Base-by-base conservation (phyloP, 768 basidiomycete species). In the Termitomyces eurrhizus region DNA sequence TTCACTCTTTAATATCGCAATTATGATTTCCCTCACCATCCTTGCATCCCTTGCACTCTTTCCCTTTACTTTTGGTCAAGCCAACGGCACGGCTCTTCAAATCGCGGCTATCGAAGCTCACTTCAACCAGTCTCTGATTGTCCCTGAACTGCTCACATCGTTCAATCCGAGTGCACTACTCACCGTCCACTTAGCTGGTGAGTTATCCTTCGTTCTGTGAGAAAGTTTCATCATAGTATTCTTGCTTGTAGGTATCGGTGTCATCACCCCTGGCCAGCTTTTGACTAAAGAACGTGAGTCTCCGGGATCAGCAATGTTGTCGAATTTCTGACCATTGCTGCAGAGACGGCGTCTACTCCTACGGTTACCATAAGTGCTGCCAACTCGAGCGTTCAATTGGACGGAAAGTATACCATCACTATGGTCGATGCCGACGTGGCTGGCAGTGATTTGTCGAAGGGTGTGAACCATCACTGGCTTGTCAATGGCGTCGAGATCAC, bases 401-500 rank as follows among this genome's bases (percentile, higher is more conserved):
- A 70, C 41, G 82, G 80, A 13, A 80, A 72, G 45, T 91, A 80
- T 73, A 90, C 90, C 29, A 69, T 93, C 39, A 77, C 83, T 55
- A 89, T 94, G 89, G 80, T 85, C 35, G 92, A 94, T 66, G 88
- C 89, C 13, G 85, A 84, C 60, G 68, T 81, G 26, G 86, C 87
- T 41, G 90, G 90, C 42, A 74, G 81, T 52, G 78, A 87, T 64
- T 74, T 84, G 57, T 71, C 78, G 41, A 72, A 75, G 9, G 86
- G 84, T 21, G 84, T 86, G 64, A 90, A 84, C 53, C 82, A 89
- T 57, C 92, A 93, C 75, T 93, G 90, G 91, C 83, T 93, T 52
- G 83, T 86, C 62, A 91, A 92, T 70, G 77, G 80, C 26, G 89
- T 83, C 18, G 77, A 76, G 4, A 60, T 88, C 44, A 65, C 69